Evolutionary conservation across 805 yeast genomes (phyloP).

Genomic region (Candida corydali): DNA sequence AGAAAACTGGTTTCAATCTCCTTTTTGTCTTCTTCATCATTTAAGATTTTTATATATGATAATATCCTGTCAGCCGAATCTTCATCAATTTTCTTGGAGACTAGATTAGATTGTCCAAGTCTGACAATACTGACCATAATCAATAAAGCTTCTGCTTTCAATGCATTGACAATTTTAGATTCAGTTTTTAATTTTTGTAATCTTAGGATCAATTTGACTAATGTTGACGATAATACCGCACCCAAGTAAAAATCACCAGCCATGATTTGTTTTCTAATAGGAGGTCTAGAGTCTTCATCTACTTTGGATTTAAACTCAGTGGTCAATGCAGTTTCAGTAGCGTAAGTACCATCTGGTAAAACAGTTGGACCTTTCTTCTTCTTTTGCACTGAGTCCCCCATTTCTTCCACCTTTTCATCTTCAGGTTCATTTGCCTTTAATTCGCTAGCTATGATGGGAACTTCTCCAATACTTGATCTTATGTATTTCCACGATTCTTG

Average conservation of each 20-base stretch:
- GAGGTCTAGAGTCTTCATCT: constrained; percentile 49
- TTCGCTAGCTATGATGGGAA: constrained; percentile 82
- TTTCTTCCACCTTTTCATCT: constrained; percentile 31
- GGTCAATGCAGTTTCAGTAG: constrained; percentile 83
- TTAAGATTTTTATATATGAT: constrained; percentile 76
- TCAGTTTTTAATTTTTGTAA: constrained; percentile 55
- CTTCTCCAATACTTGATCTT: constrained; percentile 80
- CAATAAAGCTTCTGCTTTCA: constrained; percentile 91
- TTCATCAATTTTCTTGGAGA: constrained; percentile 80
- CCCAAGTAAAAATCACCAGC: constrained; percentile 90
- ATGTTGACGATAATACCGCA: constrained; percentile 80
- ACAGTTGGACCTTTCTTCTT: constrained; percentile 65
- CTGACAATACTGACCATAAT: constrained; percentile 89
- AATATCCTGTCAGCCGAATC: constrained; percentile 94
- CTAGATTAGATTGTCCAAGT: constrained; percentile 72
- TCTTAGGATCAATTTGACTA: constrained; percentile 83
- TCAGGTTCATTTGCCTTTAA: constrained; percentile 27
- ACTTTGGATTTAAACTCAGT: constrained; percentile 31
- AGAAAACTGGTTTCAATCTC: constrained; percentile 68
- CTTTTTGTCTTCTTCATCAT: constrained; percentile 55
- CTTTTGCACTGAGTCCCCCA: constrained; percentile 20
- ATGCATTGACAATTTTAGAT: constrained; percentile 65
- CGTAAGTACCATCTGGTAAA: constrained; percentile 98
- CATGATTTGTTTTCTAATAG: constrained; percentile 75
- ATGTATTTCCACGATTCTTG: constrained; percentile 84